Conservation (phyloP, 306 rosid genomes). For the Trichosanthes cucumerina region DNA sequence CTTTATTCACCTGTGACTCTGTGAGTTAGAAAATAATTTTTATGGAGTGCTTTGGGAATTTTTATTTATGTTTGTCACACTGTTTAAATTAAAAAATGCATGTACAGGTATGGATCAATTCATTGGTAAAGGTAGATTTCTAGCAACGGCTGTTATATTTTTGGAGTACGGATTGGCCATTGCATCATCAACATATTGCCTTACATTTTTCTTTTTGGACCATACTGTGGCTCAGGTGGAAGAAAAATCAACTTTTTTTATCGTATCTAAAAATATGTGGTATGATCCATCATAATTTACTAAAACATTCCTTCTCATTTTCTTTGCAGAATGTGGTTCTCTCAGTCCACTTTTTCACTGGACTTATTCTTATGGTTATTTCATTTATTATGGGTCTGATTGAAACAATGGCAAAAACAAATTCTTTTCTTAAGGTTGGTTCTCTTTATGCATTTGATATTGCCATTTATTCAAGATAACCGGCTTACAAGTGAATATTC, state of each 20-base stretch:
- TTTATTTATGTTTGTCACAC: slow-evolving; percentile 4
- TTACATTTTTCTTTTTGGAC: slow-evolving; percentile 81
- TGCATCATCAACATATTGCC: slow-evolving; percentile 92
- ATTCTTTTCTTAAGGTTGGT: slow-evolving; percentile 83
- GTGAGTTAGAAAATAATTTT: background rate
- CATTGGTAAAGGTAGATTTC: slow-evolving; percentile 68
- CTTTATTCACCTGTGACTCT: background rate
- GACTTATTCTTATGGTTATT: slow-evolving; percentile 83
- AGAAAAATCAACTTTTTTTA: background rate
- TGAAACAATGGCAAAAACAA: slow-evolving; percentile 49
- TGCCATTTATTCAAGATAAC: background rate
- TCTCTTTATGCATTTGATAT: slow-evolving; percentile 5
- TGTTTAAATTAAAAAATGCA: slow-evolving; percentile 6
- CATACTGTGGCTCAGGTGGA: slow-evolving; percentile 88
- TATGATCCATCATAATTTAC: background rate
- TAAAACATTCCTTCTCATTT: background rate
- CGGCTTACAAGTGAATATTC: background rate
- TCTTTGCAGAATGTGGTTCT: slow-evolving; percentile 78
- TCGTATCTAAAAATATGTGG: background rate
- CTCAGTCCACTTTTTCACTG: slow-evolving; percentile 75
- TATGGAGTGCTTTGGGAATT: background rate
- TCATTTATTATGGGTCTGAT: slow-evolving; percentile 88
- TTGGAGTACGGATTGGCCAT: slow-evolving; percentile 82
- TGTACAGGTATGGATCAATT: slow-evolving; percentile 82
- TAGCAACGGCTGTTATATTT: slow-evolving; percentile 58